Percentiles rank a stretch among this genome's conserved stretches.
Conservation (phyloP, 352 stramenopile genomes). For the Albugo laibachii region DNA sequence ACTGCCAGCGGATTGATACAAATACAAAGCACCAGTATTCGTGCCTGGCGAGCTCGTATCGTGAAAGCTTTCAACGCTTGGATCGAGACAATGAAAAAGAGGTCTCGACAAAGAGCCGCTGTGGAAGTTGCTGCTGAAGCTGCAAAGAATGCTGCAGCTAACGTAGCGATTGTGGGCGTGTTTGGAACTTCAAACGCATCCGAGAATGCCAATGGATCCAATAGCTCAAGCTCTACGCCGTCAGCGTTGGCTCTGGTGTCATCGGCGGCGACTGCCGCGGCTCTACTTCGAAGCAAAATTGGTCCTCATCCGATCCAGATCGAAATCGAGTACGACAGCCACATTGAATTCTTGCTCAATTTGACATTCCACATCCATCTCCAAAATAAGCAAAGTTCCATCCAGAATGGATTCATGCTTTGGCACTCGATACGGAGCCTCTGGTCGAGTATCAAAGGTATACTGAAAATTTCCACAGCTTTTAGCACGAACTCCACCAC, state of each 20-base stretch:
- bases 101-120: too few species aligned
- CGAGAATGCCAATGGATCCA: constrained; percentile 5
- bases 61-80: too few species aligned
- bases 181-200: constrained; percentile 10
- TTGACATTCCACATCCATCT: constrained; percentile 25
- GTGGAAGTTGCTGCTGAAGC: too few species aligned
- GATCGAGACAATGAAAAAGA: too few species aligned
- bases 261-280: constrained; percentile 52
- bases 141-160: neutral
- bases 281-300: constrained; percentile 35
- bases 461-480: neutral
- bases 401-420: too few species aligned
- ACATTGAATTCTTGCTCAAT: constrained; percentile 27
- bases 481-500: neutral
- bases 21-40: too few species aligned
- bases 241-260: constrained; percentile 19
- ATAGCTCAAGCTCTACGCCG: constrained; percentile 17
- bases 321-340: constrained; percentile 43
- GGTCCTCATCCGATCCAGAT: constrained; percentile 60
- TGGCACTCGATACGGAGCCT: too few species aligned
- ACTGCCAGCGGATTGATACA: neutral
- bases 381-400: too few species aligned
- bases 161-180: constrained; percentile 11
- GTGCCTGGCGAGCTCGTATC: too few species aligned
- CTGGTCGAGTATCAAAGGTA: too few species aligned